A percentile compares a stretch with the other conserved stretches of the same genome.
phyloP scores from a whole-genome alignment of 2,329 filamentous ascomycete genomes.

The Xylaria sp. region DNA sequence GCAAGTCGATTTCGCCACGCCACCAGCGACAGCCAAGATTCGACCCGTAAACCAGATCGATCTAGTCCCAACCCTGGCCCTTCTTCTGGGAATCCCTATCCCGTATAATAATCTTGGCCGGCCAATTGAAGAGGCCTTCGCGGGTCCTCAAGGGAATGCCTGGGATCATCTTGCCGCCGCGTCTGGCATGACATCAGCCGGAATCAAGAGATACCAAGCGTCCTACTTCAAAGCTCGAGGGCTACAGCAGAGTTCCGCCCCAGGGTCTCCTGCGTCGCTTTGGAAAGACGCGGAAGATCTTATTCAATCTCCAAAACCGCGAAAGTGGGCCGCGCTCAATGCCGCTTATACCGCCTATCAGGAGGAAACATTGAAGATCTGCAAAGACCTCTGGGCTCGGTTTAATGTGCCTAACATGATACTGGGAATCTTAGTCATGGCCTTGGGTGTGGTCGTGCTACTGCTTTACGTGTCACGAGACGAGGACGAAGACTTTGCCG shows the following conservation, averaged over 20 bases:
- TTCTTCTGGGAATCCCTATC: constrained; percentile 90
- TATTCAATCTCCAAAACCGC: constrained; percentile 53
- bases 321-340: constrained; percentile 57
- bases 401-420: constrained; percentile 91
- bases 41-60: constrained; percentile 88
- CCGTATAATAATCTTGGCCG: constrained; percentile 95
- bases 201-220: constrained; percentile 87
- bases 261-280: constrained; percentile 63
- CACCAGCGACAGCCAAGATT: constrained; percentile 78
- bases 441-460: constrained; percentile 73
- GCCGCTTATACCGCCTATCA: constrained; percentile 78
- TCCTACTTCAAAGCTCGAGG: constrained; percentile 81
- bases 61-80: constrained; percentile 87
- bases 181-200: constrained; percentile 80
- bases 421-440: constrained; percentile 77
- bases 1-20: constrained; percentile 65
- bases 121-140: constrained; percentile 94
- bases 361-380: constrained; percentile 78
- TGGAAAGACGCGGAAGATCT: constrained; percentile 65
- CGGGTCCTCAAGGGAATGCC: constrained; percentile 72
- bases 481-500: constrained; percentile 64
- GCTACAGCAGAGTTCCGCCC: constrained; percentile 68
- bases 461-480: constrained; percentile 75
- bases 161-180: constrained; percentile 83
- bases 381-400: constrained; percentile 87